Percentiles rank a stretch among this genome's conserved stretches.
Evolutionary conservation across 176 grass and related monocot genomes (phyloP).

Genomic region (Puya raimondii): DNA sequence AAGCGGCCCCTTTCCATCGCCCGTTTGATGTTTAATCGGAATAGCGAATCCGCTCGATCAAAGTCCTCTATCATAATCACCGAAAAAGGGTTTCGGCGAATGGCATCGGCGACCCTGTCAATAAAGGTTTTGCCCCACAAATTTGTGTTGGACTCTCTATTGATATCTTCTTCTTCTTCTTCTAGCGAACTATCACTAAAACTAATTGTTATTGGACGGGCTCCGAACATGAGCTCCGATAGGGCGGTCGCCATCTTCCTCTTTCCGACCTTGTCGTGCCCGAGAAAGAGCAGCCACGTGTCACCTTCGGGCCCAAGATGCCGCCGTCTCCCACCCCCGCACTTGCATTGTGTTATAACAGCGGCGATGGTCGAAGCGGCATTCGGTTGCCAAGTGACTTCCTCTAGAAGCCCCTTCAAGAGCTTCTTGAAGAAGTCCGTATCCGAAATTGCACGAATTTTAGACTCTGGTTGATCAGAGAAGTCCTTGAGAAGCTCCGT

Average conservation of each 20-base stretch:
- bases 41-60: slow-evolving; percentile 56
- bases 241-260: slow-evolving; percentile 70
- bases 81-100: slow-evolving; percentile 80
- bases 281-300: slow-evolving; percentile 86
- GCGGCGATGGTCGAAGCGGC: slow-evolving; percentile 76
- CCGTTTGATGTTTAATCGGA: slow-evolving; percentile 60
- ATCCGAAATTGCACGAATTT: slow-evolving; percentile 64
- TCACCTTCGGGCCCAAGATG: slow-evolving; percentile 48
- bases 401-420: slow-evolving; percentile 68
- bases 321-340: slow-evolving; percentile 45
- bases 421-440: slow-evolving; percentile 88
- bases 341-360: slow-evolving; percentile 69
- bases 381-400: slow-evolving; percentile 82
- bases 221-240: slow-evolving; percentile 58
- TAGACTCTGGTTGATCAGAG: slow-evolving; percentile 55
- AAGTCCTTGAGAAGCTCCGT: slow-evolving; percentile 31
- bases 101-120: slow-evolving; percentile 64
- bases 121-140: slow-evolving; percentile 70
- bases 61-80: slow-evolving; percentile 82
- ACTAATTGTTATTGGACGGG: slow-evolving; percentile 41
- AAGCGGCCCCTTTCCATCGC: slow-evolving; percentile 77
- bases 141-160: slow-evolving; percentile 24
- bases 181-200: slow-evolving; percentile 23
- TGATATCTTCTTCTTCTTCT: slow-evolving; percentile 8
- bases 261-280: slow-evolving; percentile 87